phyloP scores from a whole-genome alignment of 148 eudicot genomes.

The Persicaria tinctoria region DNA sequence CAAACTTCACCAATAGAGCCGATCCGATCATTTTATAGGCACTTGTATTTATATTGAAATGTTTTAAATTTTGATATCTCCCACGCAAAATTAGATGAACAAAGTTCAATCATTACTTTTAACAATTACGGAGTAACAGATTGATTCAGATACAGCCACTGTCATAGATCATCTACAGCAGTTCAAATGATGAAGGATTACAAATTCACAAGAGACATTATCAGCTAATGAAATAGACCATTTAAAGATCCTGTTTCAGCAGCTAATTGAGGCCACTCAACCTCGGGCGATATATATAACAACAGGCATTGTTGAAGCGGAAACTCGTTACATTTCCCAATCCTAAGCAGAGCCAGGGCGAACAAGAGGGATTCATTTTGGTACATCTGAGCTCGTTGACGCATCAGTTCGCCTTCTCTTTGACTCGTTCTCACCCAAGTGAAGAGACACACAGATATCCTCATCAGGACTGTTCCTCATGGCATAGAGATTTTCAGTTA shows the following conservation, averaged over 20 bases:
- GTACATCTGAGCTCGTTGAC: conserved; percentile 39
- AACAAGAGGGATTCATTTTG: conserved; percentile 18
- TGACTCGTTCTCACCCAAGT: conserved; percentile 82
- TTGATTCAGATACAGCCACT: no score
- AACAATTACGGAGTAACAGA: no score
- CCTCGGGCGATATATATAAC: not conserved
- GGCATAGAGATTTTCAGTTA: conserved; percentile 63
- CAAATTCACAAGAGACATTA: conserved; percentile 4
- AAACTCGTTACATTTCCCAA: not conserved
- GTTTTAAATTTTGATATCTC: no score
- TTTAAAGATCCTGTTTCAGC: conserved; percentile 4
- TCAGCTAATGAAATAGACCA: not conserved
- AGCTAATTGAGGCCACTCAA: conserved; percentile 5
- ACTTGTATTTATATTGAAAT: no score
- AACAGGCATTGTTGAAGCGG: not conserved
- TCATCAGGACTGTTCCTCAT: conserved; percentile 65
- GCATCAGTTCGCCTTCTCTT: conserved; percentile 81
- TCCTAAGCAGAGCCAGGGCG: not conserved
- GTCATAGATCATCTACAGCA: no score
- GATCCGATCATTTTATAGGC: no score
- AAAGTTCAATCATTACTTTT: no score
- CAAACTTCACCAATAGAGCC: no score
- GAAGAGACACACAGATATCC: conserved; percentile 64
- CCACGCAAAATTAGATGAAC: no score
- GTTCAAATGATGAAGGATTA: conserved; percentile 3